Conservation (phyloP, 1,284 basidiomycete species). For the Vanrija humicola region DNA sequence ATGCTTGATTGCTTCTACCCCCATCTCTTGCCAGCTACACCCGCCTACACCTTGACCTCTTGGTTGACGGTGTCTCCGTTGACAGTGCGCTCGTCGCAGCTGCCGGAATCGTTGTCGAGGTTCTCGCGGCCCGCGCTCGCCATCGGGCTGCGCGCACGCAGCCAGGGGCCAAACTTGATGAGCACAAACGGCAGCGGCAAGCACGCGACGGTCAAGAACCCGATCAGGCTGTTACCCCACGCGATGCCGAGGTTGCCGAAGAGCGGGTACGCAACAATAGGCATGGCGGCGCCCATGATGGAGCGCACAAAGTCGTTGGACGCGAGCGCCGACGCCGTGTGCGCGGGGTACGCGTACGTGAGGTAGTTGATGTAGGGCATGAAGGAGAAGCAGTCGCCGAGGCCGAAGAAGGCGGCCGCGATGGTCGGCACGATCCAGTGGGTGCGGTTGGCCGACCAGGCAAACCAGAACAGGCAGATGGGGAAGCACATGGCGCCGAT, state of each 20-base stretch:
- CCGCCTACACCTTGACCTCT: too few relatives aligned
- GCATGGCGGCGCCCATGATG: slow-evolving; percentile 46
- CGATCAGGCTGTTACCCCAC: slow-evolving; percentile 46
- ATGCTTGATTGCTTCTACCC: not conserved
- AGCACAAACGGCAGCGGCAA: slow-evolving; percentile 39
- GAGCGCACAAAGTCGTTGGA: slow-evolving; percentile 49
- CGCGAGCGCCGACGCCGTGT: slow-evolving; percentile 51
- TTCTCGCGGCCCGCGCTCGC: not conserved
- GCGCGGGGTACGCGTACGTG: slow-evolving; percentile 62
- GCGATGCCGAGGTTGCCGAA: slow-evolving; percentile 46
- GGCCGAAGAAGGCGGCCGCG: slow-evolving; percentile 41
- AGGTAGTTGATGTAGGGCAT: slow-evolving; percentile 54
- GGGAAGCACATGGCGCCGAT: slow-evolving; percentile 42
- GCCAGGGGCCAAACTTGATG: slow-evolving; percentile 50
- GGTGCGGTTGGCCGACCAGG: slow-evolving; percentile 42
- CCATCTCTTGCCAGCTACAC: too few relatives aligned
- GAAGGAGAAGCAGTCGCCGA: slow-evolving; percentile 19
- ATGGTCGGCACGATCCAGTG: slow-evolving; percentile 40
- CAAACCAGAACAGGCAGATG: slow-evolving; percentile 44
- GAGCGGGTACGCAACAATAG: slow-evolving; percentile 40
- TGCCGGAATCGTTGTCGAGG: too few relatives aligned
- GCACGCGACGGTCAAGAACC: slow-evolving; percentile 32
- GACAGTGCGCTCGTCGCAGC: too few relatives aligned
- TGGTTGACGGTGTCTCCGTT: too few relatives aligned
- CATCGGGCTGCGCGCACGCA: slow-evolving; percentile 39